phyloP scores from a whole-genome alignment of 371 early-diverging fungal genomes.

The Mortierella sp. region DNA sequence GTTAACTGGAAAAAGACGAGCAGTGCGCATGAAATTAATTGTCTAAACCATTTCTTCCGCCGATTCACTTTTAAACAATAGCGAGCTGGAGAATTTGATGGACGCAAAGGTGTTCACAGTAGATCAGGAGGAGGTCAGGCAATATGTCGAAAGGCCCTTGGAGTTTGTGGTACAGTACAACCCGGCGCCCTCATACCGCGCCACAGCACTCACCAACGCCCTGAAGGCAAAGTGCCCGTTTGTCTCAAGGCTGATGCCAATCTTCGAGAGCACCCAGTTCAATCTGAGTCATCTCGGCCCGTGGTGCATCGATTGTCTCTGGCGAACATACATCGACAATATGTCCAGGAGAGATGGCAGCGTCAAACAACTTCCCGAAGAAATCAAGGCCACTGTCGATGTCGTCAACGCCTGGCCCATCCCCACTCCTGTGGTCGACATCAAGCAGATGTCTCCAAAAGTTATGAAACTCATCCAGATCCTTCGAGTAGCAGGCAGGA shows the following conservation, averaged over 20 bases:
- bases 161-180: constrained; percentile 69
- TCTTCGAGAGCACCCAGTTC: constrained; percentile 56
- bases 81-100: constrained; percentile 78
- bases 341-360: constrained; percentile 38
- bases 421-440: background rate
- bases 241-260: constrained; percentile 57
- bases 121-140: constrained; percentile 53
- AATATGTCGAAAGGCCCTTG: constrained; percentile 61
- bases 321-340: constrained; percentile 60
- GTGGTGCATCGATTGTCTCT: constrained; percentile 75
- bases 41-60: background rate
- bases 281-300: constrained; percentile 71
- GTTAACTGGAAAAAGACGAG: background rate
- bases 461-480: constrained; percentile 68
- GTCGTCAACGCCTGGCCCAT: constrained; percentile 44
- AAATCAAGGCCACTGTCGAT: constrained; percentile 17
- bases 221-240: constrained; percentile 60
- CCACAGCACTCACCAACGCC: constrained; percentile 59
- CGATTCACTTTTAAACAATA: constrained; percentile 30
- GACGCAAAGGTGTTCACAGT: constrained; percentile 77
- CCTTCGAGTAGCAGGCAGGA: constrained; percentile 60
- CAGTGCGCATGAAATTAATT: background rate
- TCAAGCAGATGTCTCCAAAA: constrained; percentile 68
- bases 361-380: constrained; percentile 19
- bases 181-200: constrained; percentile 56